Conservation (phyloP, 352 stramenopile genomes). For the Phytophthora hibernalis region DNA sequence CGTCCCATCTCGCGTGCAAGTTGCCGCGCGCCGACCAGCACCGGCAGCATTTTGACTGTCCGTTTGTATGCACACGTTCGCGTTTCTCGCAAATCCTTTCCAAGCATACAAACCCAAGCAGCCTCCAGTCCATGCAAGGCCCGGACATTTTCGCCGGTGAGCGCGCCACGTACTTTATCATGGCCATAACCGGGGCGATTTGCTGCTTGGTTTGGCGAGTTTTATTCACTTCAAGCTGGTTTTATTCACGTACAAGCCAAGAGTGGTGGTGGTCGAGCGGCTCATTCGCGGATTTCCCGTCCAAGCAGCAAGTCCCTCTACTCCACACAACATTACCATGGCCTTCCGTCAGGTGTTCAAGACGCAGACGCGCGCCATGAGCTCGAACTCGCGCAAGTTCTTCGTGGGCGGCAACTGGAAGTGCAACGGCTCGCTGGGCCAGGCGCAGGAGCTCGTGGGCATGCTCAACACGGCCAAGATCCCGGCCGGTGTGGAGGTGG, state of each 20-base stretch:
- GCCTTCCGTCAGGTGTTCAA: conserved; percentile 54
- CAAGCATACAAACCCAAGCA: conserved; percentile 19
- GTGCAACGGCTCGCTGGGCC: conserved; percentile 89
- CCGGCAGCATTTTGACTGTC: conserved; percentile 16
- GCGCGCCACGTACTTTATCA: too few relatives aligned
- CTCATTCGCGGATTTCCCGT: conserved; percentile 60
- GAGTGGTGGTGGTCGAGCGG: conserved; percentile 10
- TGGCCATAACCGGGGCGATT: neutral
- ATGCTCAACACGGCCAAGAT: conserved; percentile 89
- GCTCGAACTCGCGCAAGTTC: conserved; percentile 92
- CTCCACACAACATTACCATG: conserved; percentile 34
- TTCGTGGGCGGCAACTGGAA: conserved; percentile 99
- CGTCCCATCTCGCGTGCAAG: conserved; percentile 28
- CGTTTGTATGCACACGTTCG: conserved; percentile 14
- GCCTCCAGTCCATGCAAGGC: too few relatives aligned
- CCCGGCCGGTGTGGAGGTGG: conserved; percentile 92
- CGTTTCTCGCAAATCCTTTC: conserved; percentile 39
- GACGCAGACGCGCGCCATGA: conserved; percentile 68
- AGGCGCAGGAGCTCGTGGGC: conserved; percentile 74
- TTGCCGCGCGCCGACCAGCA: conserved; percentile 14
- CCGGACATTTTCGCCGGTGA: conserved; percentile 18
- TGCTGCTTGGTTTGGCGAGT: conserved; percentile 15
- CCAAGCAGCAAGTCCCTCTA: conserved; percentile 37
- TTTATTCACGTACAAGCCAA: conserved; percentile 16
- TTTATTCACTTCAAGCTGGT: conserved; percentile 16